Conservation (phyloP, 306 rosid genomes). For the Medicago ruthenica region DNA sequence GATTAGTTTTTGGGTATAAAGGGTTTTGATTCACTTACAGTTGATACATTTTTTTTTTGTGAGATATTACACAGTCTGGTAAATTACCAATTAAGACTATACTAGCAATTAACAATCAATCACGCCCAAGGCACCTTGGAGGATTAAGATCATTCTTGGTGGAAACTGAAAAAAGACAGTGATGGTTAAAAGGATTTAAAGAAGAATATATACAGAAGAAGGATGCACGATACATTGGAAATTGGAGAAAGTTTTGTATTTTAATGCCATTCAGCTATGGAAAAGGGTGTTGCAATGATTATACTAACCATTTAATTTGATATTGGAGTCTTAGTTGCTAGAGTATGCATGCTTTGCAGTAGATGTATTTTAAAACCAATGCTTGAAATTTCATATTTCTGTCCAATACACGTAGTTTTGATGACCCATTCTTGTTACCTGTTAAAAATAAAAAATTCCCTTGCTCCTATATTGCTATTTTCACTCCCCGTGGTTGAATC, state of each 20-base stretch:
- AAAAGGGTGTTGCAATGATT: slow-evolving; percentile 8
- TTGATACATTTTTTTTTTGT: neutral
- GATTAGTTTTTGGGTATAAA: neutral
- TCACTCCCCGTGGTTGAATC: neutral
- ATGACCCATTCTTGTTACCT: slow-evolving; percentile 15
- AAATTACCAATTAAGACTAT: neutral
- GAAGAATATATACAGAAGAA: neutral
- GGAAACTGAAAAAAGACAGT: slow-evolving; percentile 9
- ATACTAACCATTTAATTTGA: slow-evolving; percentile 23
- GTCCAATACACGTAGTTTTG: slow-evolving; percentile 17
- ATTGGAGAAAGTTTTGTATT: slow-evolving; percentile 19
- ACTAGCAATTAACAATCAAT: neutral
- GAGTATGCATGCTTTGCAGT: slow-evolving; percentile 15
- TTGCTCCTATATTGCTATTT: neutral
- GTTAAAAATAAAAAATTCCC: neutral
- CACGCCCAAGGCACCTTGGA: neutral
- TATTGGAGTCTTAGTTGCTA: slow-evolving; percentile 13
- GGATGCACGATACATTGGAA: neutral
- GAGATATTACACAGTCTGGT: slow-evolving; percentile 2
- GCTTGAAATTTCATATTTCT: neutral
- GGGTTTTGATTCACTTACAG: slow-evolving; percentile 15
- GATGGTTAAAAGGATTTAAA: slow-evolving; percentile 6
- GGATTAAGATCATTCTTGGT: slow-evolving; percentile 1
- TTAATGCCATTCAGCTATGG: slow-evolving; percentile 4
- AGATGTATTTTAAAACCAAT: slow-evolving; percentile 17